Percentiles rank a stretch among this genome's conserved stretches.
Evolutionary conservation across 257 asterid species (phyloP).

Genomic region (Leptodermis oblonga): DNA sequence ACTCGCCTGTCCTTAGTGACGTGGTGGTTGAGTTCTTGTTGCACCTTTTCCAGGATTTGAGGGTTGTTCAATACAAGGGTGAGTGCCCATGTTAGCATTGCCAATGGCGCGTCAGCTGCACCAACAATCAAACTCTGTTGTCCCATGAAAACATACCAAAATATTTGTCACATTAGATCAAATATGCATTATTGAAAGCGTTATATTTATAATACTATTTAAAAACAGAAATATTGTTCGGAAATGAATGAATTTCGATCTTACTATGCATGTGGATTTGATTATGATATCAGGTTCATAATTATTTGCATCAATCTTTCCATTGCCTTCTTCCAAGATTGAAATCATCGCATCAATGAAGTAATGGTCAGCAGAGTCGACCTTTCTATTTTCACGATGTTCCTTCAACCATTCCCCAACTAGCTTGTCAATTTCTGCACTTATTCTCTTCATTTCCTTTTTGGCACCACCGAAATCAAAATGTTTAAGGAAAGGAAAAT

Average conservation of each 20-base stretch:
- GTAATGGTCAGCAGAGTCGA: slow-evolving; percentile 16
- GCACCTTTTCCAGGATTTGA: slow-evolving; percentile 25
- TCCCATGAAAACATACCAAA: neutral
- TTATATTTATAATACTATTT: neutral
- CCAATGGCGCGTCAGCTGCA: slow-evolving; percentile 30
- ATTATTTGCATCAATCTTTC: neutral
- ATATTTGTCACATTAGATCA: too few relatives aligned
- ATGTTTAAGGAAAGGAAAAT: slow-evolving; percentile 24
- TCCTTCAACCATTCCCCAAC: slow-evolving; percentile 29
- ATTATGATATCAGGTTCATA: slow-evolving; percentile 22
- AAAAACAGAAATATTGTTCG: too few relatives aligned
- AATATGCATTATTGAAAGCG: too few relatives aligned
- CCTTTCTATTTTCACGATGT: slow-evolving; percentile 14
- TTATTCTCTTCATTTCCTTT: slow-evolving; percentile 25
- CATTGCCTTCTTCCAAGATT: slow-evolving; percentile 21
- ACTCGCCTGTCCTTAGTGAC: slow-evolving; percentile 36
- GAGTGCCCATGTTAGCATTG: slow-evolving; percentile 38
- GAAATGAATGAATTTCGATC: neutral
- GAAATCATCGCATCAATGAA: slow-evolving; percentile 57
- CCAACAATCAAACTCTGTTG: slow-evolving; percentile 20
- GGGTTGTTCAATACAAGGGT: slow-evolving; percentile 31
- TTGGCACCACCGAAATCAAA: slow-evolving; percentile 33
- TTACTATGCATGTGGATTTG: slow-evolving; percentile 34
- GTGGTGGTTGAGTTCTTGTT: slow-evolving; percentile 37
- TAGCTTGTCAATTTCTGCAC: slow-evolving; percentile 20